These are phyloP conservation scores for Piloderma croceum DNA, from an alignment of 768 basidiomycete genomes.

Conservation along the genomic window DNA sequence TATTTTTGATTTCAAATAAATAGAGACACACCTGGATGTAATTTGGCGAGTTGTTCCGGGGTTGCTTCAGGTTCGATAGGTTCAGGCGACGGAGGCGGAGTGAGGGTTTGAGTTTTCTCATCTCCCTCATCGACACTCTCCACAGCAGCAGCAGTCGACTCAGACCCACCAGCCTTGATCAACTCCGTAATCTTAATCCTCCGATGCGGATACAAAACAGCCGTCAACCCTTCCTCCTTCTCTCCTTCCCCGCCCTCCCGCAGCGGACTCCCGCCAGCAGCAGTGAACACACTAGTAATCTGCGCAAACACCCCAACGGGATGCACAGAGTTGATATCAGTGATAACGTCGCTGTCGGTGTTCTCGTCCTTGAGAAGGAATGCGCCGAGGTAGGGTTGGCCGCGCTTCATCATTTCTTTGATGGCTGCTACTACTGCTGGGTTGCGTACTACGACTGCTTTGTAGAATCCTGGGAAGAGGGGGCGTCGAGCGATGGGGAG, in stretches of 20 bases:
- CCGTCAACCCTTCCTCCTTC: constrained; percentile 87
- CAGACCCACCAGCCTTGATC: constrained; percentile 54
- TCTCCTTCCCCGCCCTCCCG: constrained; percentile 47
- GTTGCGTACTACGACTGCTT: constrained; percentile 91
- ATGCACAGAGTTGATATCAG: constrained; percentile 82
- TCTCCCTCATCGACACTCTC: constrained; percentile 44
- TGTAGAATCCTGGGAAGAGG: constrained; percentile 97
- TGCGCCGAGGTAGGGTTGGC: constrained; percentile 95
- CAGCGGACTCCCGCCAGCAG: constrained; percentile 36
- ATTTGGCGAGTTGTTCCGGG: constrained; percentile 11
- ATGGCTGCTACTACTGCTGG: constrained; percentile 89
- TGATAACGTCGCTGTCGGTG: constrained; percentile 88
- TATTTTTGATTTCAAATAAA: no score
- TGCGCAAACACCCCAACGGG: constrained; percentile 95
- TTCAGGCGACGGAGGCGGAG: constrained; percentile 32
- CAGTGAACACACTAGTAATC: constrained; percentile 88
- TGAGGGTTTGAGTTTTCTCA: constrained; percentile 40
- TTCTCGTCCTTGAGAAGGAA: constrained; percentile 94
- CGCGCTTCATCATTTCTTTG: constrained; percentile 94
- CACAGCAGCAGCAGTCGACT: constrained; percentile 31
- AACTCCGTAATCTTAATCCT: constrained; percentile 85
- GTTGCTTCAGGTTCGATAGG: constrained; percentile 17
- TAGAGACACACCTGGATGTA: neutral
- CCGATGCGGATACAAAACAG: constrained; percentile 90
- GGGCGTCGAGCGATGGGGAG: constrained; percentile 93